These are phyloP conservation scores for Haplosporangium gracile DNA, from an alignment of 192 early-diverging fungal species.

Conservation along the genomic window DNA sequence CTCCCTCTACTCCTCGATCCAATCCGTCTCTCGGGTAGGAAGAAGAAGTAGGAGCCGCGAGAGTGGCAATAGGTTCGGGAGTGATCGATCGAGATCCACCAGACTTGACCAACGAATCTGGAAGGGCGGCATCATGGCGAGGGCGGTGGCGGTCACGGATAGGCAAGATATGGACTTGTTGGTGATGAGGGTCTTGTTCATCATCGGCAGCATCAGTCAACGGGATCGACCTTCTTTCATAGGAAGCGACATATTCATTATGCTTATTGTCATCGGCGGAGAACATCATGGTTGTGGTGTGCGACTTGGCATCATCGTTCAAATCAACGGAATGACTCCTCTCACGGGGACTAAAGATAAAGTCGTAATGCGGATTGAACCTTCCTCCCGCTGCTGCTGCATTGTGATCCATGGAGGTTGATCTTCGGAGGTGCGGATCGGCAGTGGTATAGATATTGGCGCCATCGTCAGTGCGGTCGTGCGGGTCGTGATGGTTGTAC, in stretches of 20 bases:
- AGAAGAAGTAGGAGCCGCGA: not conserved
- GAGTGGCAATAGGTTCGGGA: slow-evolving; percentile 20
- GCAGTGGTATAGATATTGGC: slow-evolving; percentile 11
- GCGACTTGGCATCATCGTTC: not conserved
- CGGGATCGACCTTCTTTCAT: slow-evolving; percentile 1
- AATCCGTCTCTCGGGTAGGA: not conserved
- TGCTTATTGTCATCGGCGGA: slow-evolving; percentile 4
- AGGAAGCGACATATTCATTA: not conserved
- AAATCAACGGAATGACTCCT: not conserved
- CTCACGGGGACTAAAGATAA: slow-evolving; percentile 33
- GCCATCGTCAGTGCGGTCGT: not conserved
- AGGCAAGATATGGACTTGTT: not conserved
- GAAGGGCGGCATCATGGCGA: not conserved
- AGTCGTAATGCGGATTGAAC: not conserved
- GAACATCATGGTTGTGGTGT: slow-evolving; percentile 21
- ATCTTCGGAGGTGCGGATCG: not conserved
- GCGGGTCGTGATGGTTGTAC: not conserved
- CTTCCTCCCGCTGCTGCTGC: not conserved
- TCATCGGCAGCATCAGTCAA: not conserved
- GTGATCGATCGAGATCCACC: not conserved
- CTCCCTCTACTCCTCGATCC: not conserved
- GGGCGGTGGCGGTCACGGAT: not conserved
- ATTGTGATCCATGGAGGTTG: not conserved
- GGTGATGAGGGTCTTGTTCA: not conserved
- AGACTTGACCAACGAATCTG: not conserved